Conservation (phyloP, 2,329 filamentous ascomycete species). For the Aureobasidium melanogenum region DNA sequence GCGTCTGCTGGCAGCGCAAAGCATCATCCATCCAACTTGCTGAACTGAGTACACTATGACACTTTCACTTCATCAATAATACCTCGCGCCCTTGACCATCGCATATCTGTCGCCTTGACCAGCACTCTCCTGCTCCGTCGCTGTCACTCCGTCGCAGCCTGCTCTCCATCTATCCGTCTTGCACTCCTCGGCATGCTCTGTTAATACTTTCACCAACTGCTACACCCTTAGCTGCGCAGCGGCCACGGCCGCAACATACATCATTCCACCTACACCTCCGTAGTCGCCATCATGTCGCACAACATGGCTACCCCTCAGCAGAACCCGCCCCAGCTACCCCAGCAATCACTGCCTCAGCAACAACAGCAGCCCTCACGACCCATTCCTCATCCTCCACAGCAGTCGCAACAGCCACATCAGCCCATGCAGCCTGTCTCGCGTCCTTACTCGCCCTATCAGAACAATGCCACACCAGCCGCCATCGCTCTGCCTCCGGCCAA, state of each 20-base stretch:
- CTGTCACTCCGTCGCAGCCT: not conserved
- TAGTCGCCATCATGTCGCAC: conserved; percentile 13
- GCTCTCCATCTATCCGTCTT: not conserved
- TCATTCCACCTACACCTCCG: not conserved
- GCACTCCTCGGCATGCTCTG: not conserved
- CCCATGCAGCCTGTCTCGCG: conserved; percentile 15
- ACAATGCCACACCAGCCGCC: conserved; percentile 50
- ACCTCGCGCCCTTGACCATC: not conserved
- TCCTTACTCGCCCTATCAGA: conserved; percentile 38
- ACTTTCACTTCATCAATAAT: not conserved
- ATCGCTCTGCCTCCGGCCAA: conserved; percentile 62
- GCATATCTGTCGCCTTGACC: not conserved
- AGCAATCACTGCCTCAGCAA: conserved; percentile 13
- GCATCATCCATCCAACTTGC: not conserved
- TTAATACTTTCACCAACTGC: not conserved
- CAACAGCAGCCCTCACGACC: not conserved
- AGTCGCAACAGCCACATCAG: conserved; percentile 14
- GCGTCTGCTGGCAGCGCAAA: not conserved
- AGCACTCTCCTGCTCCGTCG: not conserved
- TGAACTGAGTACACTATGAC: not conserved
- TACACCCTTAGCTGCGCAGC: not conserved
- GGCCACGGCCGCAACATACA: not conserved
- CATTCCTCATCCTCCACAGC: not conserved
- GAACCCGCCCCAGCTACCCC: conserved; percentile 18
- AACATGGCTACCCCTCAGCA: conserved; percentile 12